phyloP scores from a whole-genome alignment of 495 filamentous ascomycete species.

The Emericellopsis terricola region DNA sequence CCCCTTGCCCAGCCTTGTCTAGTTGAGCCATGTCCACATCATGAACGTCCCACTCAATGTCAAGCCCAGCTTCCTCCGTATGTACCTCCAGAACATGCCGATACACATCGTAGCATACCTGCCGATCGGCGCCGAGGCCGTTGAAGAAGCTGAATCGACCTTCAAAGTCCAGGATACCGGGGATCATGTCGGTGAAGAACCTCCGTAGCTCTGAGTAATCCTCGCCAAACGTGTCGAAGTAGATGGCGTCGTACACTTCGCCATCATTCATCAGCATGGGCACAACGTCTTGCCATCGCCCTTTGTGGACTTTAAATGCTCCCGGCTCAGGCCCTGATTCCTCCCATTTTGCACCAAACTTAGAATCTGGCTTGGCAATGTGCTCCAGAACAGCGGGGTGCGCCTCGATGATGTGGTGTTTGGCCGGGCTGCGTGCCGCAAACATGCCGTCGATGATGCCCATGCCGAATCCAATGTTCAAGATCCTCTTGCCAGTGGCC shows the following conservation, averaged over 20 bases:
- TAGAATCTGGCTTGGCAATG: slow-evolving; percentile 28
- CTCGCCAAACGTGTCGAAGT: slow-evolving; percentile 96
- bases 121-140: slow-evolving; percentile 80
- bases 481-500: slow-evolving; percentile 41
- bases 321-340: slow-evolving; percentile 17
- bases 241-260: slow-evolving; percentile 73
- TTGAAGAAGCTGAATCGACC: slow-evolving; percentile 90
- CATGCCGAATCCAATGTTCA: slow-evolving; percentile 94
- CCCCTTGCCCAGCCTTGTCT: slow-evolving; percentile 32
- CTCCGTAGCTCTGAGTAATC: slow-evolving; percentile 66
- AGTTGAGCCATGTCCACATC: slow-evolving; percentile 41
- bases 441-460: slow-evolving; percentile 85
- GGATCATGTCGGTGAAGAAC: slow-evolving; percentile 80
- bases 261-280: slow-evolving; percentile 50
- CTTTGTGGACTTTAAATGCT: slow-evolving; percentile 28
- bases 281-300: slow-evolving; percentile 73
- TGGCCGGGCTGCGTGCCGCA: slow-evolving; percentile 42
- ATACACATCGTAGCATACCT: slow-evolving; percentile 92
- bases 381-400: slow-evolving; percentile 65
- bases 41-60: slow-evolving; percentile 70
- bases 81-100: slow-evolving; percentile 85
- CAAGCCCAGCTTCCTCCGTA: slow-evolving; percentile 76
- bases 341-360: slow-evolving; percentile 29
- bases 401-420: slow-evolving; percentile 83
- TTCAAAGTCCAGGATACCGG: slow-evolving; percentile 51